Percentiles rank a stretch among this genome's conserved stretches.
Conservation (phyloP, 192 early-diverging fungal genomes). For the Entophlyctis luteolus region DNA sequence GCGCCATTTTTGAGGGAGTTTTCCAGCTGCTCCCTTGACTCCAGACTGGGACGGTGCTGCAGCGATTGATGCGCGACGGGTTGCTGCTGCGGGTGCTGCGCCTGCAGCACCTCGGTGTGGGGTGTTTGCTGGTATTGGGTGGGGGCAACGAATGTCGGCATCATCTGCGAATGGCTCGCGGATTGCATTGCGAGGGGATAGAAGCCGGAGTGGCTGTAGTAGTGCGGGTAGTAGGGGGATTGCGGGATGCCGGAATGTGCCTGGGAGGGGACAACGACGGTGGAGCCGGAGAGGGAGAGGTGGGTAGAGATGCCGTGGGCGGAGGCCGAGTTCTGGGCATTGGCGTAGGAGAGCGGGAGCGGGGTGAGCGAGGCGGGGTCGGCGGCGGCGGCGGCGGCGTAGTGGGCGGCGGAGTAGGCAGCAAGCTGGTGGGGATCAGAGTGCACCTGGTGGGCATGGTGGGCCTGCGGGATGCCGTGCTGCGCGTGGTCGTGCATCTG, state of each 20-base stretch:
- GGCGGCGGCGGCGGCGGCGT: neutral
- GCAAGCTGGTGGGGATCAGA: neutral
- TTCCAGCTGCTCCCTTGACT: neutral
- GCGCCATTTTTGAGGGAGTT: no score
- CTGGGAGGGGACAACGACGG: no score
- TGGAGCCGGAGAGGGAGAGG: no score
- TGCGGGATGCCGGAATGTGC: no score
- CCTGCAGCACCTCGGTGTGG: neutral
- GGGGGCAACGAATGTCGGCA: slow-evolving; percentile 44
- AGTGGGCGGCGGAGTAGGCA: neutral
- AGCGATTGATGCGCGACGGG: neutral
- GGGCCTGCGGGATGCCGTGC: neutral
- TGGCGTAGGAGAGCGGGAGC: neutral
- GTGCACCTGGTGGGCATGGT: neutral
- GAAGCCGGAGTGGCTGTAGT: neutral
- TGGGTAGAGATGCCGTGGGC: neutral
- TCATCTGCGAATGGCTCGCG: neutral
- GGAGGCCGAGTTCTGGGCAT: neutral
- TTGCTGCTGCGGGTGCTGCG: neutral
- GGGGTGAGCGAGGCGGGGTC: neutral
- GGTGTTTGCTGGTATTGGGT: slow-evolving; percentile 50
- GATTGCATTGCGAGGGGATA: neutral
- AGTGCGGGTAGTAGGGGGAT: neutral
- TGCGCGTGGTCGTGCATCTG: neutral
- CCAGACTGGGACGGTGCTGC: neutral